A percentile compares a stretch with the other conserved stretches of the same genome.
phyloP scores from a whole-genome alignment of 257 asterid species.

The Paulownia fortunei region DNA sequence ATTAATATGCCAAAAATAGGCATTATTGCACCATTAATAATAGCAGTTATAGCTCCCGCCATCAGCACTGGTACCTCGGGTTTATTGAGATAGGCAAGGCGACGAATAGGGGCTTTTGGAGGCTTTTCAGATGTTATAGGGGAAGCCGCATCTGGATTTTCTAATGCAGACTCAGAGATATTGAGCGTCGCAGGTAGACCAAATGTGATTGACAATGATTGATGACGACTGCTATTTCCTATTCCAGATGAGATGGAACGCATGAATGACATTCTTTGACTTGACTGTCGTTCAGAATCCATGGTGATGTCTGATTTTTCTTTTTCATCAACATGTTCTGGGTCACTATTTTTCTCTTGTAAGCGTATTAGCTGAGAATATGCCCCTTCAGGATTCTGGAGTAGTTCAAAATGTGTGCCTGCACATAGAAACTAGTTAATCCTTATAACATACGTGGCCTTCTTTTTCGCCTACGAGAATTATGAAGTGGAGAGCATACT shows the following conservation, averaged over 20 bases:
- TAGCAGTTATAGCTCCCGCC: slow-evolving; percentile 49
- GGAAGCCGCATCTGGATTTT: background rate
- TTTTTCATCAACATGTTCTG: slow-evolving; percentile 37
- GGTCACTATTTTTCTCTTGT: slow-evolving; percentile 41
- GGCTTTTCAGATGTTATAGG: slow-evolving; percentile 34
- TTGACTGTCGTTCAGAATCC: slow-evolving; percentile 53
- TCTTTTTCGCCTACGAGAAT: background rate
- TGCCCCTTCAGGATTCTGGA: slow-evolving; percentile 51
- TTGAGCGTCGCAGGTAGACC: slow-evolving; percentile 45
- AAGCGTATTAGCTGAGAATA: slow-evolving; percentile 57
- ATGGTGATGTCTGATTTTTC: slow-evolving; percentile 33
- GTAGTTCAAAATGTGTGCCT: slow-evolving; percentile 52
- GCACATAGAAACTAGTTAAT: background rate
- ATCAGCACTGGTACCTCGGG: slow-evolving; percentile 56
- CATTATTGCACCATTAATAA: slow-evolving; percentile 52
- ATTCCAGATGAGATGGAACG: slow-evolving; percentile 66
- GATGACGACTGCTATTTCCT: slow-evolving; percentile 61
- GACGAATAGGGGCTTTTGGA: slow-evolving; percentile 46
- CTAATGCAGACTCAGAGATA: slow-evolving; percentile 21
- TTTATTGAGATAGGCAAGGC: slow-evolving; percentile 56
- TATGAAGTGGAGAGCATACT: background rate
- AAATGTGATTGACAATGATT: slow-evolving; percentile 44
- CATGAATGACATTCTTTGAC: slow-evolving; percentile 51
- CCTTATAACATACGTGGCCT: background rate
- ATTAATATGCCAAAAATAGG: slow-evolving; percentile 55